A percentile compares a stretch with the other conserved stretches of the same genome.
Evolutionary conservation across 1,284 basidiomycete species (phyloP).

Genomic region (Pseudozyma tsukubaensis): DNA sequence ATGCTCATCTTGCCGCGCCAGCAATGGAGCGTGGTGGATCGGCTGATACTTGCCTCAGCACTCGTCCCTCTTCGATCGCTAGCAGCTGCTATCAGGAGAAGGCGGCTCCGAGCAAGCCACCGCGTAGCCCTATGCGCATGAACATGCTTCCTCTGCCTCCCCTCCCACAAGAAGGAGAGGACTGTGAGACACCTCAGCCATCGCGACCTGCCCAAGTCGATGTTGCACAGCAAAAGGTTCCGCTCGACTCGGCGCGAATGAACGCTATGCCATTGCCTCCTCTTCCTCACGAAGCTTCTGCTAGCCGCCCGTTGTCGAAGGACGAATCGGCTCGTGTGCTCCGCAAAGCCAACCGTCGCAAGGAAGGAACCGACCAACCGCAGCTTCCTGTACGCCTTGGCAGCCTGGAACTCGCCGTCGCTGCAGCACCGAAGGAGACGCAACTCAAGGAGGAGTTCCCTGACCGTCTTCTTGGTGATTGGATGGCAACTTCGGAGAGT

Average conservation of each 20-base stretch:
- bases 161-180: conserved; percentile 12
- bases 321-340: conserved; percentile 7
- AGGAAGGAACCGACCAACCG: conserved; percentile 19
- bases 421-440: conserved; percentile 28
- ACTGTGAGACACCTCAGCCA: conserved; percentile 19
- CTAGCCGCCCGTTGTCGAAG: too few relatives aligned
- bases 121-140: conserved; percentile 28
- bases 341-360: conserved; percentile 28
- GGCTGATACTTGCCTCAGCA: conserved; percentile 23
- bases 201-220: neutral
- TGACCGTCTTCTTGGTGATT: conserved; percentile 37
- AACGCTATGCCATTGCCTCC: conserved; percentile 33
- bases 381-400: conserved; percentile 25
- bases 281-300: conserved; percentile 12
- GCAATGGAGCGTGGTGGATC: conserved; percentile 23
- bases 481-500: conserved; percentile 13
- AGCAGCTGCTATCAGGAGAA: conserved; percentile 28
- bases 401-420: conserved; percentile 34
- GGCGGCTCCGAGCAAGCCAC: conserved; percentile 20
- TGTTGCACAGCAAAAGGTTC: neutral
- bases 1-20: conserved; percentile 22
- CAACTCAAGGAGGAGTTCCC: conserved; percentile 38
- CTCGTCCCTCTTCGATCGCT: conserved; percentile 35
- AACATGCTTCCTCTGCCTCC: conserved; percentile 12
- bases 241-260: conserved; percentile 24